Evolutionary conservation across 2,329 filamentous ascomycete species (phyloP).

Genomic region (Xylariaceae sp.): DNA sequence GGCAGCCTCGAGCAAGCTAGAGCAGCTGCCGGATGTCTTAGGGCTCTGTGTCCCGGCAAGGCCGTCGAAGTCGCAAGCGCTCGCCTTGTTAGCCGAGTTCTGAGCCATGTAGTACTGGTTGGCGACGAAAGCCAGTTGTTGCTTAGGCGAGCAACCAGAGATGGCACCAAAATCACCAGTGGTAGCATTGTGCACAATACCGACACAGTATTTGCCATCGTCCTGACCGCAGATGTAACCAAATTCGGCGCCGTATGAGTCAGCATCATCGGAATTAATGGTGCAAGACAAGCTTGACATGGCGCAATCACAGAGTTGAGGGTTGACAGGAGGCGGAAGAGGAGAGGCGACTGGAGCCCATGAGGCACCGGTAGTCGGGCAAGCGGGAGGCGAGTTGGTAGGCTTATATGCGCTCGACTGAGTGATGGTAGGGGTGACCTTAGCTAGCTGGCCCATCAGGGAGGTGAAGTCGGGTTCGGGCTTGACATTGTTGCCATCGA

Average conservation of each 20-base stretch:
- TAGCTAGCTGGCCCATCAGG: conserved; percentile 73
- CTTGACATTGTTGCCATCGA: conserved; percentile 64
- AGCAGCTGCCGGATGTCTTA: conserved; percentile 60
- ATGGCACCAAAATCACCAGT: conserved; percentile 77
- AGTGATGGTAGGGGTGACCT: conserved; percentile 70
- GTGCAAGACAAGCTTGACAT: conserved; percentile 74
- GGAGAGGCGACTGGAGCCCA: conserved; percentile 73
- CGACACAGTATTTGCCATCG: conserved; percentile 62
- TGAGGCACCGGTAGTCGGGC: conserved; percentile 68
- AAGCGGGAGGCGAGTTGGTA: conserved; percentile 73
- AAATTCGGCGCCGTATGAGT: conserved; percentile 74
- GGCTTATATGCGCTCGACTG: conserved; percentile 73
- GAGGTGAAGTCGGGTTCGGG: conserved; percentile 78
- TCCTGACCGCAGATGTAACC: conserved; percentile 71
- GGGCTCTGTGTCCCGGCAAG: conserved; percentile 62
- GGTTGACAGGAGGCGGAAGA: conserved; percentile 84
- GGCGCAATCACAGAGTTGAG: conserved; percentile 86
- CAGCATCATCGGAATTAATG: conserved; percentile 60
- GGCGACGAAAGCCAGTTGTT: conserved; percentile 77
- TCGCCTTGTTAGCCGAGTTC: conserved; percentile 57
- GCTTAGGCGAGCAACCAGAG: conserved; percentile 74
- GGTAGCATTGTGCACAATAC: conserved; percentile 71
- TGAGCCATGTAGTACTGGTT: conserved; percentile 69
- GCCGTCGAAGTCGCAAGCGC: conserved; percentile 76
- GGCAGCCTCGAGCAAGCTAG: conserved; percentile 65